A percentile compares a stretch with the other conserved stretches of the same genome.
phyloP scores from a whole-genome alignment of 805 yeast species.

The Tetrapisispora phaffii region DNA sequence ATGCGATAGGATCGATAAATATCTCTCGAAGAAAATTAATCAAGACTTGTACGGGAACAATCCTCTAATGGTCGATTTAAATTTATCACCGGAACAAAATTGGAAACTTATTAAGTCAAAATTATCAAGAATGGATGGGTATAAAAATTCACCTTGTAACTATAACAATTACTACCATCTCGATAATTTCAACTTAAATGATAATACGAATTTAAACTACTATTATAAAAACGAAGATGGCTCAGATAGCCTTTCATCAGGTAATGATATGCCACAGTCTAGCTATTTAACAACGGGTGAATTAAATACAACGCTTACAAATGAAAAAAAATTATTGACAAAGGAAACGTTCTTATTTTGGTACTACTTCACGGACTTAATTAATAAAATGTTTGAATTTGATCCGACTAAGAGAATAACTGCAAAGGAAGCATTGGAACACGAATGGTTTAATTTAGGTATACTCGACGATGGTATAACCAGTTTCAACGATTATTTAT shows the following conservation, averaged over 20 bases:
- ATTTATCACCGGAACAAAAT: slow-evolving; percentile 23
- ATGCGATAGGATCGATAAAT: slow-evolving; percentile 25
- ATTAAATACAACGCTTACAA: not conserved
- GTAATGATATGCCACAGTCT: not conserved
- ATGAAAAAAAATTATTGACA: slow-evolving; percentile 23
- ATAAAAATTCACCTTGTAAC: not conserved
- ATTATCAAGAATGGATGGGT: slow-evolving; percentile 3
- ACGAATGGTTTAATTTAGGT: slow-evolving; percentile 71
- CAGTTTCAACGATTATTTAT: slow-evolving; percentile 14
- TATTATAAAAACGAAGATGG: not conserved
- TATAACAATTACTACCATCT: not conserved
- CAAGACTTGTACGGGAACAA: slow-evolving; percentile 21
- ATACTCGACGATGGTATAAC: slow-evolving; percentile 45
- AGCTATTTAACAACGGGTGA: not conserved
- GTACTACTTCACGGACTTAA: slow-evolving; percentile 68
- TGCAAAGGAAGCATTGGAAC: slow-evolving; percentile 66
- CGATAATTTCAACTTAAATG: not conserved
- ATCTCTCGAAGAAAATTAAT: slow-evolving; percentile 21
- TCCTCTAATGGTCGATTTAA: slow-evolving; percentile 24
- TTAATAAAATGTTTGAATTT: slow-evolving; percentile 54
- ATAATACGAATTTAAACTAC: not conserved
- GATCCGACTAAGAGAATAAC: slow-evolving; percentile 66
- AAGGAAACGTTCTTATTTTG: slow-evolving; percentile 67
- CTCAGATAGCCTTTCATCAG: not conserved
- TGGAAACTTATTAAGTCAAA: slow-evolving; percentile 20